Conservation (phyloP, 108 stramenopile genomes). For the Aurantiochytrium sp. region DNA sequence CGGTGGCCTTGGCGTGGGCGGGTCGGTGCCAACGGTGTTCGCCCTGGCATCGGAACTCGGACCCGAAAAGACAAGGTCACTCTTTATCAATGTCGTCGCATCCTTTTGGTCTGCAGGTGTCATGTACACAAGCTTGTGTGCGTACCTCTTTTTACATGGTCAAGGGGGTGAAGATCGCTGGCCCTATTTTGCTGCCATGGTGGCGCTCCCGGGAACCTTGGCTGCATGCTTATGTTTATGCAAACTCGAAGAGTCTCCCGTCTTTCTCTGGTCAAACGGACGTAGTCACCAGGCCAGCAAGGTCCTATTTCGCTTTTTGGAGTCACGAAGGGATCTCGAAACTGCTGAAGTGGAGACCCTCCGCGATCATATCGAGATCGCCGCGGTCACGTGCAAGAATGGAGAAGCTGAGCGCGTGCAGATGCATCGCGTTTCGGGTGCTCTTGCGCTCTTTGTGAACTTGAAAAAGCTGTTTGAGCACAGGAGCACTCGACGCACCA, state of each 20-base stretch:
- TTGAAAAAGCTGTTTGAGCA: background rate
- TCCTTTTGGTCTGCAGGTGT: constrained; percentile 53
- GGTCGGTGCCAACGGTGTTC: constrained; percentile 46
- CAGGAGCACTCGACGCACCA: background rate
- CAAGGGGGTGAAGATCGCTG: background rate
- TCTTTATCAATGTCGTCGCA: constrained; percentile 34
- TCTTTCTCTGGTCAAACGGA: background rate
- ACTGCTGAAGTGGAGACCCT: background rate
- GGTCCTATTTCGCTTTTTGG: background rate
- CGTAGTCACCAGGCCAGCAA: background rate
- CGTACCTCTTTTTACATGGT: constrained; percentile 46
- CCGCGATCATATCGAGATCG: too few relatives aligned
- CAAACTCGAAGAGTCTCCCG: background rate
- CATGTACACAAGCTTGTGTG: constrained; percentile 35
- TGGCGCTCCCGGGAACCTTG: background rate
- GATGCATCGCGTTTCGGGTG: background rate
- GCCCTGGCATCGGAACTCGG: constrained; percentile 45
- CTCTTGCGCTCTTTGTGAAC: background rate
- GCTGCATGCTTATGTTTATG: background rate
- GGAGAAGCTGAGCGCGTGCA: too few relatives aligned
- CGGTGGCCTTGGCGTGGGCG: constrained; percentile 49
- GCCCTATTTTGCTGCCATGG: background rate
- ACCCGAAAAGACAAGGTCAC: constrained; percentile 27
- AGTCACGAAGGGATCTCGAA: background rate
- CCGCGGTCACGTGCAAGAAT: background rate